Conservation (phyloP, 371 early-diverging fungal genomes). For the Mortierella sp. region DNA sequence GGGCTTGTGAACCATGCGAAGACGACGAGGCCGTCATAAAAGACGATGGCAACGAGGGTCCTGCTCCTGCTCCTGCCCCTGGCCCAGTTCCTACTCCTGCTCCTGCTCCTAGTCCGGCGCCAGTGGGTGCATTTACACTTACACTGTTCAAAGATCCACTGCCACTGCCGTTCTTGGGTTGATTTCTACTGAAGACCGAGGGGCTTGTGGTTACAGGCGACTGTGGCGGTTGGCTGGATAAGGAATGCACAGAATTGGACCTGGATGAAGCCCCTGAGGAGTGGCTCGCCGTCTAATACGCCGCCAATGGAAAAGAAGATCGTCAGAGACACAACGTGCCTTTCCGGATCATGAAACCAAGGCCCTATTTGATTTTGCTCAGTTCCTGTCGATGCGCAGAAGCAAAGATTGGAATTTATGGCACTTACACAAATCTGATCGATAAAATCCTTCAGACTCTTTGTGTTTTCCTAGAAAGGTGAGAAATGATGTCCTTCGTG, state of each 20-base stretch:
- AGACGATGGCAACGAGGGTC: too few species aligned
- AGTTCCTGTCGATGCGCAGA: too few species aligned
- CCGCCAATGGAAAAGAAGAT: not conserved
- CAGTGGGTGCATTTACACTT: not conserved
- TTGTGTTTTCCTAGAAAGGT: constrained; percentile 57
- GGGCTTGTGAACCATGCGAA: too few species aligned
- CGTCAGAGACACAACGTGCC: not conserved
- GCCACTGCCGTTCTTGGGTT: constrained; percentile 8
- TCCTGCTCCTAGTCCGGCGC: constrained; percentile 6
- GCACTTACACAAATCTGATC: constrained; percentile 58
- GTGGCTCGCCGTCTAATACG: constrained; percentile 5
- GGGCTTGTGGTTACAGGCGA: constrained; percentile 36
- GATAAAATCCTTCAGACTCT: constrained; percentile 59
- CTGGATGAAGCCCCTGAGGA: constrained; percentile 19
- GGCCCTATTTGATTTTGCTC: too few species aligned
- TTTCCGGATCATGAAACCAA: too few species aligned
- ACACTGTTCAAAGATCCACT: not conserved
- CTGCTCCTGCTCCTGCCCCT: too few species aligned
- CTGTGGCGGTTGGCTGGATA: constrained; percentile 23
- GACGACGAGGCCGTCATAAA: too few species aligned
- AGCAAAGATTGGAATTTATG: not conserved
- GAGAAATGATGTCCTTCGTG: not conserved
- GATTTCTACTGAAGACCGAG: constrained; percentile 17
- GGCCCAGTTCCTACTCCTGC: not conserved
- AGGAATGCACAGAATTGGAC: constrained; percentile 36